Evolutionary conservation across 2,329 filamentous ascomycete genomes (phyloP), one percentile per base, ranked within the genome.

Genomic region (Aspergillus aculeatus): DNA sequence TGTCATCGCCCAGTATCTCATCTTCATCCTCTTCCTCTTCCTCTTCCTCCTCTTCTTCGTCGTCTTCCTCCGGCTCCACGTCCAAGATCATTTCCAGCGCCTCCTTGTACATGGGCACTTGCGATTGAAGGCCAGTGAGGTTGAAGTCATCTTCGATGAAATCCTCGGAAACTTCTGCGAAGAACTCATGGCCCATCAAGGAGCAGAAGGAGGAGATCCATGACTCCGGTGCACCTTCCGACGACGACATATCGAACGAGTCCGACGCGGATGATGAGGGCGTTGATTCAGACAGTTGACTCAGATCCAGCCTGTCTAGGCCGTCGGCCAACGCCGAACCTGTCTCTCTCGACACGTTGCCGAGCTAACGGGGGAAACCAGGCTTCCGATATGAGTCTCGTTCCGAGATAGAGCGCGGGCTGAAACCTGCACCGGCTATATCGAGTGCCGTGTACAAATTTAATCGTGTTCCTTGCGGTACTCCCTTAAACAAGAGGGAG

Each of bases 61-160:
- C 84, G 48, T 88, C 85, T 49, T 97, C 94, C 78, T 97, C 94
- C 41, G 95, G 93, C 74, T 99, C 95, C 54, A 99, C 95, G 69
- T 99, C 95, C 65, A 99, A 84, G 67, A 99, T 98, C 94, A 99
- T 97, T 86, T 99, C 95, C 64, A 99, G 81, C 12, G 95, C 95
- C 79, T 99, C 95, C 79, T 98, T 99, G 78, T 99, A 99, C 91
- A 97, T 96, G 65, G 92, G 89, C 55, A 99, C 95, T 79, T 98
- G 94, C 61, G 89, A 90, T 78, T 96, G 92, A 71, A 99, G 83
- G 53, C 95, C 95, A 0, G 95, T 99, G 66, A 99, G 83, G 78
- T 99, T 99, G 83, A 99, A 99, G 78, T 99, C 95, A 86, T 99
- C 95, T 77, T 99, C 95, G 73, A 99, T 98, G 71, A 99, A 99